Percentiles rank a stretch among this genome's conserved stretches.
phyloP scores from a whole-genome alignment of 352 stramenopile genomes.

The Globisporangium radiosum region DNA sequence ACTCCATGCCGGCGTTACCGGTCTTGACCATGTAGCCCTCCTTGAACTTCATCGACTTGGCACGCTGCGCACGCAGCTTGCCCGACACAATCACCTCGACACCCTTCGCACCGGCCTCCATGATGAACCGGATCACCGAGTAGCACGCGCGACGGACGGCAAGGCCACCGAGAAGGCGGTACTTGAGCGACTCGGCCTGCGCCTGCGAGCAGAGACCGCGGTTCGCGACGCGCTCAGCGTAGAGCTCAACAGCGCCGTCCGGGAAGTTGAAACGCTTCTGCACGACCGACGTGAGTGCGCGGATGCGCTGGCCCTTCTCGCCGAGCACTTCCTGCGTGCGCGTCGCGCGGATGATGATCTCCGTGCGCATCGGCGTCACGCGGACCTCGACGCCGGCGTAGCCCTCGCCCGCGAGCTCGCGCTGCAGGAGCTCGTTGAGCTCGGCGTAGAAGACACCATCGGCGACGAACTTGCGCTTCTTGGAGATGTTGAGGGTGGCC shows the following conservation, averaged over 20 bases:
- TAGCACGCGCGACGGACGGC: conserved; percentile 98
- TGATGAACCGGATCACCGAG: conserved; percentile 98
- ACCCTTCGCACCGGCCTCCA: conserved; percentile 99
- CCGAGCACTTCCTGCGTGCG: conserved; percentile 98
- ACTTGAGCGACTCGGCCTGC: conserved; percentile 99
- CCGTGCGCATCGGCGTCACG: conserved; percentile 97
- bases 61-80: conserved; percentile 98
- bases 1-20: conserved; percentile 96
- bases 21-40: conserved; percentile 99
- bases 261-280: conserved; percentile 98
- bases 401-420: conserved; percentile 97
- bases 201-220: conserved; percentile 98
- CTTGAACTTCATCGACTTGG: conserved; percentile 99
- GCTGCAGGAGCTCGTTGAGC: conserved; percentile 98
- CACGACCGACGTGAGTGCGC: conserved; percentile 98
- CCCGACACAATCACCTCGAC: conserved; percentile 99
- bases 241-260: conserved; percentile 95
- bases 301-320: conserved; percentile 99
- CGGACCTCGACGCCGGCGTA: conserved; percentile 99
- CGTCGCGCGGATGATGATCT: conserved; percentile 99
- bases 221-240: conserved; percentile 98
- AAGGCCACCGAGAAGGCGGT: conserved; percentile 97
- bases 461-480: conserved; percentile 99
- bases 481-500: conserved; percentile 91
- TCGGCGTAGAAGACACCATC: conserved; percentile 99